A percentile compares a stretch with the other conserved stretches of the same genome.
phyloP scores from a whole-genome alignment of 371 early-diverging fungal genomes.

The Vairimorpha necatrix region DNA sequence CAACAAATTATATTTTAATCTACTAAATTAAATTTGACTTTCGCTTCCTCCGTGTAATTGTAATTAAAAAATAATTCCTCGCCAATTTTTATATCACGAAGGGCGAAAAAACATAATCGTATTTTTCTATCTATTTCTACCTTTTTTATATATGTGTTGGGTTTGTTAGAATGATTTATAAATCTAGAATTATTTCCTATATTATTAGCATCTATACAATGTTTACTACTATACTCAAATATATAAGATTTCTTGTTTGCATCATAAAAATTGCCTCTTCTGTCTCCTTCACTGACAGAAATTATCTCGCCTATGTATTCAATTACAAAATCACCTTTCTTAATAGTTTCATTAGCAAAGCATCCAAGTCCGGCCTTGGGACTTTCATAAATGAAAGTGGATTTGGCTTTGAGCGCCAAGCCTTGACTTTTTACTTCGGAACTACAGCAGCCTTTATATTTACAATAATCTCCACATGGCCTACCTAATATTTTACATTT shows the following conservation, averaged over 20 bases:
- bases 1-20: constrained; percentile 40
- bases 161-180: constrained; percentile 57
- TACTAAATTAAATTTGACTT: constrained; percentile 42
- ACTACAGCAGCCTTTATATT: constrained; percentile 26
- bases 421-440: not conserved
- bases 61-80: constrained; percentile 61
- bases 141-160: constrained; percentile 35
- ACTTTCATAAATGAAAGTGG: constrained; percentile 21
- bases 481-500: constrained; percentile 23
- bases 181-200: constrained; percentile 58
- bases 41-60: constrained; percentile 43
- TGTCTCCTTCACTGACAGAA: constrained; percentile 62
- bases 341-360: constrained; percentile 67
- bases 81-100: constrained; percentile 44
- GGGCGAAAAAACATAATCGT: constrained; percentile 49
- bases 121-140: constrained; percentile 26
- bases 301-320: constrained; percentile 83
- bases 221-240: constrained; percentile 47
- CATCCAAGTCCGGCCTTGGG: constrained; percentile 70
- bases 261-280: constrained; percentile 59
- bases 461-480: constrained; percentile 43
- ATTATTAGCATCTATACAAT: constrained; percentile 49
- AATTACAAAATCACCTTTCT: constrained; percentile 69
- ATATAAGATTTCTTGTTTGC: constrained; percentile 51
- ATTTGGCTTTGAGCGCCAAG: not conserved